These are phyloP conservation scores for Salix viminalis DNA, from an alignment of 345 rosid species.

Conservation along the genomic window DNA sequence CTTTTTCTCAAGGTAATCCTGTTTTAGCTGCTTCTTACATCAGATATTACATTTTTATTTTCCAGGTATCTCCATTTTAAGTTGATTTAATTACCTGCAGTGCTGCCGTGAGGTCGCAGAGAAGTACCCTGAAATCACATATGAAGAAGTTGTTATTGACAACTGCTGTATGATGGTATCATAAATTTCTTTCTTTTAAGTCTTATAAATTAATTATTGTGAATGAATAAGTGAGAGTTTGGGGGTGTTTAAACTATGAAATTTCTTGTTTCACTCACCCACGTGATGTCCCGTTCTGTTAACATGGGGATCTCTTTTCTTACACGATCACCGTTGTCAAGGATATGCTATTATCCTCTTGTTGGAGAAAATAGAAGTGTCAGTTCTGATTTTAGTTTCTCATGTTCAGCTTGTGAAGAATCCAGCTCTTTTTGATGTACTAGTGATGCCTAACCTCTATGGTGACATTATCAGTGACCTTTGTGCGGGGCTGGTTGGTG, in stretches of 20 bases:
- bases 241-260: background rate
- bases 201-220: background rate
- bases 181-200: background rate
- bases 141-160: slow-evolving; percentile 99
- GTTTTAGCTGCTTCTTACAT: background rate
- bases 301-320: background rate
- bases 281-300: background rate
- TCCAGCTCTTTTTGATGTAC: slow-evolving; percentile 93
- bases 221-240: no score
- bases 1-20: slow-evolving; percentile 77
- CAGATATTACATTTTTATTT: background rate
- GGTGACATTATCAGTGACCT: slow-evolving; percentile 98
- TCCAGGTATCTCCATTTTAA: background rate
- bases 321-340: no score
- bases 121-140: slow-evolving; percentile 89
- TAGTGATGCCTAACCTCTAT: slow-evolving; percentile 99
- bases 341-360: background rate
- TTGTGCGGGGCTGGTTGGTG: slow-evolving; percentile 95
- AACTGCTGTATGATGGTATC: slow-evolving; percentile 99
- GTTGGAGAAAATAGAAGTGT: background rate
- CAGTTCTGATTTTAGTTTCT: slow-evolving; percentile 18
- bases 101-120: slow-evolving; percentile 99
- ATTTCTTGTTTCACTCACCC: background rate
- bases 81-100: slow-evolving; percentile 37
- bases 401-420: slow-evolving; percentile 87